Evolutionary conservation across 208 protist genomes (phyloP).

Genomic region (Angomonas deanei): DNA sequence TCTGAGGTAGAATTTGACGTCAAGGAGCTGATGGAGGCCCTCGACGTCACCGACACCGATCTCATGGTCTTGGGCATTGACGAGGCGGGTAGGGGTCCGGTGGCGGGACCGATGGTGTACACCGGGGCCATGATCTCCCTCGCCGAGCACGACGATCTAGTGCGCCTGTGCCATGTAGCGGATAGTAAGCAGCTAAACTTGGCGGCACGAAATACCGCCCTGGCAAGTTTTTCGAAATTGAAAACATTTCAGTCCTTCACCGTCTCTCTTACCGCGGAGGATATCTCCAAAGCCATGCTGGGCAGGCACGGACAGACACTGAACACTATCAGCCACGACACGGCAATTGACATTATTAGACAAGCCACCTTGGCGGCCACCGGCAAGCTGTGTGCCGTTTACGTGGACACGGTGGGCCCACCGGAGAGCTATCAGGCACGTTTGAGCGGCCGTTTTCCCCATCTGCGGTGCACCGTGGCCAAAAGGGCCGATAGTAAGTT

Average conservation of each 20-base stretch:
- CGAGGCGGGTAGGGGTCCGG: constrained; percentile 93
- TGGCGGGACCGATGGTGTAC: constrained; percentile 95
- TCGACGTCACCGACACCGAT: constrained; percentile 39
- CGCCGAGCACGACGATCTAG: constrained; percentile 65
- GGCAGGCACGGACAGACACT: constrained; percentile 65
- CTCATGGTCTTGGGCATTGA: constrained; percentile 91
- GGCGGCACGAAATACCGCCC: constrained; percentile 39
- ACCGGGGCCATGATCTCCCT: constrained; percentile 68
- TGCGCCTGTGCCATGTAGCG: constrained; percentile 71
- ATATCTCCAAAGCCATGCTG: constrained; percentile 77
- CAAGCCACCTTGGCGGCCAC: constrained; percentile 53
- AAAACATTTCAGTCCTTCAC: constrained; percentile 66
- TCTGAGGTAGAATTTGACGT: constrained; percentile 55
- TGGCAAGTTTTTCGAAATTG: constrained; percentile 48
- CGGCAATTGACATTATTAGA: constrained; percentile 77
- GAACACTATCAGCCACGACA: constrained; percentile 87
- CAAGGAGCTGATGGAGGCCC: constrained; percentile 44
- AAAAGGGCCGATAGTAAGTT: constrained; percentile 91
- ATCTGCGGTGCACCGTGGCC: constrained; percentile 77
- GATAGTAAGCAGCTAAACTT: constrained; percentile 84
- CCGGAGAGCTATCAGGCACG: constrained; percentile 73
- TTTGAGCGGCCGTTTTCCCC: constrained; percentile 76
- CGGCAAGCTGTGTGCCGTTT: constrained; percentile 83
- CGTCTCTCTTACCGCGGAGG: constrained; percentile 41
- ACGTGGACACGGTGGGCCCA: constrained; percentile 92